Evolutionary conservation across 768 basidiomycete genomes (phyloP).

Genomic region (Galerina sulciceps): DNA sequence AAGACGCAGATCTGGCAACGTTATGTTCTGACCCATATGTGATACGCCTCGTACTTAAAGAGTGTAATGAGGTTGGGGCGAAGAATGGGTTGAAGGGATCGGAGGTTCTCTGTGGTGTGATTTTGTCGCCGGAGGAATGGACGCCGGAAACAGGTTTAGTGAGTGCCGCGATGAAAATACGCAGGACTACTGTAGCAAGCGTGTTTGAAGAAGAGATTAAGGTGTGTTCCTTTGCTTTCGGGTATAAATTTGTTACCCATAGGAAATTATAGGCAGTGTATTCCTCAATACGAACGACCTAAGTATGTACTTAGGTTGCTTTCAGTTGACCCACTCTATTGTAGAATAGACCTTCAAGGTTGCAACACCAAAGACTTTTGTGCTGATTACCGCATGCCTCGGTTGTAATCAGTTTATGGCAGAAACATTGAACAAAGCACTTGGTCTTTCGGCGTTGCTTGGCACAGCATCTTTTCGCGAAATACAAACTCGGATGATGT

Average conservation of each 20-base stretch:
- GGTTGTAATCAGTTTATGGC: too few relatives aligned
- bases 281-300: not conserved
- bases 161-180: slow-evolving; percentile 91
- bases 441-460: too few relatives aligned
- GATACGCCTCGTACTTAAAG: slow-evolving; percentile 65
- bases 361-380: too few relatives aligned
- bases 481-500: too few relatives aligned
- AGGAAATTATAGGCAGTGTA: not conserved
- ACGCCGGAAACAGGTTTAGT: slow-evolving; percentile 87
- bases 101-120: slow-evolving; percentile 78
- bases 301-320: too few relatives aligned
- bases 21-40: slow-evolving; percentile 15
- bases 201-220: slow-evolving; percentile 67
- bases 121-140: slow-evolving; percentile 87
- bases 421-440: too few relatives aligned
- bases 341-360: too few relatives aligned
- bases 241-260: too few relatives aligned
- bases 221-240: slow-evolving; percentile 31
- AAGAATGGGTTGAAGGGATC: slow-evolving; percentile 81
- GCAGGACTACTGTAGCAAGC: slow-evolving; percentile 72
- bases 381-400: too few relatives aligned
- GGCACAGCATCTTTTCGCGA: not conserved
- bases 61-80: slow-evolving; percentile 78
- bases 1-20: slow-evolving; percentile 8
- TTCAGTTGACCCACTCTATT: too few relatives aligned